A percentile compares a stretch with the other conserved stretches of the same genome.
phyloP scores from a whole-genome alignment of 2,329 filamentous ascomycete species.

The Fusarium foetens region DNA sequence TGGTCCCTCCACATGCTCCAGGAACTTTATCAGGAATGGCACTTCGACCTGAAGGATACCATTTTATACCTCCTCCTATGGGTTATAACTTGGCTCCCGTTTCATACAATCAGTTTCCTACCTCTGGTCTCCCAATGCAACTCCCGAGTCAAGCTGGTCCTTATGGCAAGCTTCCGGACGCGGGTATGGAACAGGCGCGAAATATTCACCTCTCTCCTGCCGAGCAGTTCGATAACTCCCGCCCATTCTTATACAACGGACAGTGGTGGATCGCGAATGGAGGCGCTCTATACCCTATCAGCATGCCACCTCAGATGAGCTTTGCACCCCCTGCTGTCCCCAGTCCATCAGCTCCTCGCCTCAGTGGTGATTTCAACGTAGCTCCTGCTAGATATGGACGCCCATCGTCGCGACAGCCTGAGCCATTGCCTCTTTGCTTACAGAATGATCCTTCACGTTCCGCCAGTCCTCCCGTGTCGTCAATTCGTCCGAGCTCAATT shows the following conservation, averaged over 20 bases:
- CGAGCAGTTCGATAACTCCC: slow-evolving; percentile 58
- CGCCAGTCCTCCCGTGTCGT: slow-evolving; percentile 61
- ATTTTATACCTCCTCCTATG: slow-evolving; percentile 55
- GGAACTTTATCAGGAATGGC: slow-evolving; percentile 47
- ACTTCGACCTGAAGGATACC: slow-evolving; percentile 46
- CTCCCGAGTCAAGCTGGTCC: slow-evolving; percentile 31
- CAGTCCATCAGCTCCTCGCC: slow-evolving; percentile 9
- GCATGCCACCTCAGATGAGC: slow-evolving; percentile 31
- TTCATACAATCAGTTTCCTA: slow-evolving; percentile 38
- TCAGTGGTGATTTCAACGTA: slow-evolving; percentile 3
- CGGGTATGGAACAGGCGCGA: slow-evolving; percentile 47
- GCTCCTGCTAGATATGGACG: slow-evolving; percentile 6
- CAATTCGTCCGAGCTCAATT: slow-evolving; percentile 69
- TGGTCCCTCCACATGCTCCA: slow-evolving; percentile 48
- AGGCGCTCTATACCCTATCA: slow-evolving; percentile 40
- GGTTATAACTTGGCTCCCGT: slow-evolving; percentile 49
- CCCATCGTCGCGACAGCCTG: slow-evolving; percentile 5
- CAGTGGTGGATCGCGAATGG: slow-evolving; percentile 54
- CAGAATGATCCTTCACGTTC: slow-evolving; percentile 4
- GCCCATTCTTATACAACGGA: slow-evolving; percentile 58
- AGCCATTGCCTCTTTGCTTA: slow-evolving; percentile 4
- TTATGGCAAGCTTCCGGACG: slow-evolving; percentile 47
- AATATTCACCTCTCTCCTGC: slow-evolving; percentile 52
- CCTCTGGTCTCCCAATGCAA: slow-evolving; percentile 27
- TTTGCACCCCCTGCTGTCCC: slow-evolving; percentile 44